Evolutionary conservation across 164 flowering plant species (phyloP).

Genomic region (Platanus orientalis): DNA sequence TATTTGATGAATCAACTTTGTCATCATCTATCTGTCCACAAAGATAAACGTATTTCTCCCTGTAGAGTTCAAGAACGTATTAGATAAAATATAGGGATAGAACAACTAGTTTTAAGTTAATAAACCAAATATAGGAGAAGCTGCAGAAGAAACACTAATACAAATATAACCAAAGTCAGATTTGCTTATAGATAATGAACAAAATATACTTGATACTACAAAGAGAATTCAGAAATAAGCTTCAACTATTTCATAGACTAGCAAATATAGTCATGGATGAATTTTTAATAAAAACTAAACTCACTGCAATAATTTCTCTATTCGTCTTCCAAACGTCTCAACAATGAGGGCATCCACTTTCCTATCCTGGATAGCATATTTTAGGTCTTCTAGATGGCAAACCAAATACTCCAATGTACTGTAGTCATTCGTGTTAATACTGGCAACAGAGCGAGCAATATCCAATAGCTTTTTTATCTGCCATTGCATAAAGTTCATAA

Average conservation of each 20-base stretch:
- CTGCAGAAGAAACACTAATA: background rate
- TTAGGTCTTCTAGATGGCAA: conserved; percentile 64
- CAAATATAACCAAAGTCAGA: background rate
- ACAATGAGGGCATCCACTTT: conserved; percentile 92
- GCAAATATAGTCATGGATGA: conserved; percentile 1
- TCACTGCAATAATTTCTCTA: conserved; percentile 90
- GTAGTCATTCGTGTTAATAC: conserved; percentile 53
- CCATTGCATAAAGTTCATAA: conserved; percentile 7
- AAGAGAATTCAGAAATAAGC: background rate
- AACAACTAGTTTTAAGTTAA: background rate
- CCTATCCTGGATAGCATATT: conserved; percentile 76
- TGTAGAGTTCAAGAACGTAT: conserved; percentile 21
- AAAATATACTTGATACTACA: background rate
- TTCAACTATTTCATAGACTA: background rate
- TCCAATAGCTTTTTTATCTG: conserved; percentile 85
- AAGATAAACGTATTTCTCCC: conserved; percentile 86
- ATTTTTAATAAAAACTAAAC: conserved; percentile 22
- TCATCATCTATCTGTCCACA: conserved; percentile 89
- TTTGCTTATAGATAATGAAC: background rate
- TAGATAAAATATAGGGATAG: conserved; percentile 6
- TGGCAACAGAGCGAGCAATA: conserved; percentile 66
- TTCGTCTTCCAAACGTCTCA: conserved; percentile 94
- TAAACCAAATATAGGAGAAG: no score
- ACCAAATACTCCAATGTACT: conserved; percentile 68
- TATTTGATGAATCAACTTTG: conserved; percentile 49